Evolutionary conservation across 768 basidiomycete species (phyloP), one percentile per base, ranked within the genome.

Genomic region (Hebeloma cylindrosporum): DNA sequence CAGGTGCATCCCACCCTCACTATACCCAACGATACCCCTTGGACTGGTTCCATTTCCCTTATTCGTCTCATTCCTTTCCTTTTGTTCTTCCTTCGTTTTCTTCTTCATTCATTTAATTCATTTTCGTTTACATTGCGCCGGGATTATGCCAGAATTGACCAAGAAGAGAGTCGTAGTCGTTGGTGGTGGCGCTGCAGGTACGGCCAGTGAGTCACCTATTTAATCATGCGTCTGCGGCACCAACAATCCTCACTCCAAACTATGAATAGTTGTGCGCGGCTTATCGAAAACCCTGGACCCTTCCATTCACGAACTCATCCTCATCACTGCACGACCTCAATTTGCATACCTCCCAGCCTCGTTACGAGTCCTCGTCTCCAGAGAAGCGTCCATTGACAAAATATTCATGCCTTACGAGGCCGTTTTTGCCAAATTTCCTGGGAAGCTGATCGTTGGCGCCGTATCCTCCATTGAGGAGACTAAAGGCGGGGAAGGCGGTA

Each of bases 111-210:
- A n/a, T n/a, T n/a, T n/a, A n/a, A 17, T 31, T 17, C 14, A 25
- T 32, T 9, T 10, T 18, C 10, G 33, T 16, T 10, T 7, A 35
- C 17, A 21, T 13, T 28, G 30, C 11, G 17, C 5, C 28, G 21
- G 13, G 16, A 29, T 29, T 25, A 52, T 48, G 38, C 3, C 31
- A 29, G 29, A 42, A 10, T 9, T 4, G 7, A 40, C 21, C 7
- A 52, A 52, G 46, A 46, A 45, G 31, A 51, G 44, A 37, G 34
- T 60, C 8, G 52, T 60, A 14, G 51, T 60, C 14, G 47, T 60
- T 8, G 79, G 82, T 37, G 85, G 79, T 17, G 83, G 79, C 38
- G 66, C 61, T 22, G 74, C 73, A 1, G 83, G 85, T 6, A 59
- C 65, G 20, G 40, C 13, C 23, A 45, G 52, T 53, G 22, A 39